Percentiles rank a stretch among this genome's conserved stretches.
phyloP scores from a whole-genome alignment of 139 green algal genomes.

The Trebouxia sp. region DNA sequence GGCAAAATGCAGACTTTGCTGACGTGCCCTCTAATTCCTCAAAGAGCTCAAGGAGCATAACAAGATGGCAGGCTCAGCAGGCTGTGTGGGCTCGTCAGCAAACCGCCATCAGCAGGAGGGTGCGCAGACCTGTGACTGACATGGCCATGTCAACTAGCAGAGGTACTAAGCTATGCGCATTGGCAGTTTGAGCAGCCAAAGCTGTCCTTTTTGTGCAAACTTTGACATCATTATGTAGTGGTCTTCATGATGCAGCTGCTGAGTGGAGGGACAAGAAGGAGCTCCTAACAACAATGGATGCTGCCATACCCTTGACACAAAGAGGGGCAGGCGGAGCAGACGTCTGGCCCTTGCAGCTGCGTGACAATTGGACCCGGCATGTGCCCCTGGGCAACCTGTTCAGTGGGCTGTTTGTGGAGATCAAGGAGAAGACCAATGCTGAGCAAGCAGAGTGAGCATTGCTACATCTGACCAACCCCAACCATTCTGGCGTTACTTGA shows the following conservation, averaged over 20 bases:
- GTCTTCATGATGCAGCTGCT: conserved; percentile 1
- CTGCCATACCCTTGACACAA: conserved; percentile 11
- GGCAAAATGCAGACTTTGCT: too few relatives aligned
- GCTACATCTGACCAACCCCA: neutral
- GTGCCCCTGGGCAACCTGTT: conserved; percentile 33
- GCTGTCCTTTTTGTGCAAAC: neutral
- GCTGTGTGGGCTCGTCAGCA: conserved; percentile 23
- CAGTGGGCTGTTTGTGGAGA: conserved; percentile 32
- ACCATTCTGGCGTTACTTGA: neutral
- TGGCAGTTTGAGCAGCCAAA: too few relatives aligned
- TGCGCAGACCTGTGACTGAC: neutral
- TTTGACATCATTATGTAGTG: neutral
- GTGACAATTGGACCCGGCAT: conserved; percentile 29
- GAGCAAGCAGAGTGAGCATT: conserved; percentile 23
- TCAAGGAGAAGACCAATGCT: conserved; percentile 7
- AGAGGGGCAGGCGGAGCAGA: neutral
- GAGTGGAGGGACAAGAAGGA: conserved; percentile 27
- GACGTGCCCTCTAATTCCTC: neutral
- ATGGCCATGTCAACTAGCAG: conserved; percentile 25
- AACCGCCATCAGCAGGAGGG: neutral
- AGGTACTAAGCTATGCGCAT: conserved; percentile 10
- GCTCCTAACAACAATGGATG: neutral
- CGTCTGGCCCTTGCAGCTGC: neutral
- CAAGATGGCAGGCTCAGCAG: conserved; percentile 20
- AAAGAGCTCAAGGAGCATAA: conserved; percentile 6